Percentiles rank a stretch among this genome's conserved stretches.
phyloP scores from a whole-genome alignment of 2,329 filamentous ascomycete genomes.

The Fusarium longipes region DNA sequence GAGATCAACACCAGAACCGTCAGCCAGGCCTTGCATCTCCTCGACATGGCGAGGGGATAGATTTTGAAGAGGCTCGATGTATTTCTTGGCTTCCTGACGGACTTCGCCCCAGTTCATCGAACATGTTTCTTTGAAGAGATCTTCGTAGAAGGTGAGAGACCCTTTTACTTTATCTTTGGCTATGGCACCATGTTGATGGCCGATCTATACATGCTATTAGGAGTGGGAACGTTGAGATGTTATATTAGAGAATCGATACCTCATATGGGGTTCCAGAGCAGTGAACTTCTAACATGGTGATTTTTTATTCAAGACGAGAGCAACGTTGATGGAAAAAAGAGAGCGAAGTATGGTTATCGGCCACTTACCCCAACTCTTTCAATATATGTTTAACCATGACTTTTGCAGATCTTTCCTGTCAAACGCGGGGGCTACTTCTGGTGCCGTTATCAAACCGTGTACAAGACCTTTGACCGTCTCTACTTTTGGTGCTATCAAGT shows the following conservation, averaged over 20 bases:
- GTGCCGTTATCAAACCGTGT: not conserved
- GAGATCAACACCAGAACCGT: conserved; percentile 58
- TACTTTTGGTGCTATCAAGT: too few relatives aligned
- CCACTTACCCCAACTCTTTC: conserved; percentile 10
- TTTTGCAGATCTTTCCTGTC: not conserved
- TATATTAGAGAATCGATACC: not conserved
- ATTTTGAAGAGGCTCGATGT: conserved; percentile 15
- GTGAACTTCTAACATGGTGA: conserved; percentile 18
- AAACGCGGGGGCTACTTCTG: conserved; percentile 11
- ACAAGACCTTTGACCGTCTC: not conserved
- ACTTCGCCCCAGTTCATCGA: conserved; percentile 32
- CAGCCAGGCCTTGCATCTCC: conserved; percentile 64
- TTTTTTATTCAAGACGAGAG: not conserved
- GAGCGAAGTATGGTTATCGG: not conserved
- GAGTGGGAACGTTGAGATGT: not conserved
- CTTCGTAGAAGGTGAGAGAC: conserved; percentile 31
- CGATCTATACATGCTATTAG: conserved; percentile 12
- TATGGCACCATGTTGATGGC: conserved; percentile 27
- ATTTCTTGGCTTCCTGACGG: conserved; percentile 24
- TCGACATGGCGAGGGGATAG: conserved; percentile 23
- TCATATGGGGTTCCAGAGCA: conserved; percentile 32
- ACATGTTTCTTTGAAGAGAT: conserved; percentile 31
- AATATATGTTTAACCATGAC: not conserved
- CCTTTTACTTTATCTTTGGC: conserved; percentile 25
- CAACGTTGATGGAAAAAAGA: not conserved